These are phyloP conservation scores for Saturnispora mendoncae DNA, from an alignment of 805 yeast genomes.

Conservation along the genomic window DNA sequence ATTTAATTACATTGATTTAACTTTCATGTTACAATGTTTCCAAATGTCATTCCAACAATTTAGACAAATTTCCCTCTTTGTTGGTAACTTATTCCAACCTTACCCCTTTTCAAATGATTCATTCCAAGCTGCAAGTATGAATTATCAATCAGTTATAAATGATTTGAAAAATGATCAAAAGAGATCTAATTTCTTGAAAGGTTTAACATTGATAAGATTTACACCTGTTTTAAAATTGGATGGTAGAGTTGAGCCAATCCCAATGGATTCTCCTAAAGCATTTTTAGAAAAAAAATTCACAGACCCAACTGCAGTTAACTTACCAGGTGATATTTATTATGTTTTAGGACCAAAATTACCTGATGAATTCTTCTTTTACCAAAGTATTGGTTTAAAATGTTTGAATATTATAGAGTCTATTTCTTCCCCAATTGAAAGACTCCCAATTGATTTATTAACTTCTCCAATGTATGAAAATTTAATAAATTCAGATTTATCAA, in stretches of 20 bases:
- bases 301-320: constrained; percentile 19
- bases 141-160: too few species aligned
- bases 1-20: constrained; percentile 57
- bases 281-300: constrained; percentile 14
- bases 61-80: background rate
- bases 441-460: constrained; percentile 55
- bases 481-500: constrained; percentile 36
- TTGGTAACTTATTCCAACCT: background rate
- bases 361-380: constrained; percentile 74
- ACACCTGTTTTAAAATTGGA: constrained; percentile 64
- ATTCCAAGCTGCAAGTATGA: too few species aligned
- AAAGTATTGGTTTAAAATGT: constrained; percentile 65
- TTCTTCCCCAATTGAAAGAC: constrained; percentile 50
- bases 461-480: constrained; percentile 51
- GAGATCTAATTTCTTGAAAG: constrained; percentile 48
- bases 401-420: constrained; percentile 58
- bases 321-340: constrained; percentile 77
- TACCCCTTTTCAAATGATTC: background rate
- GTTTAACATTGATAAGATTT: constrained; percentile 56
- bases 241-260: constrained; percentile 60
- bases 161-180: constrained; percentile 35
- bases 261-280: constrained; percentile 17
- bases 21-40: constrained; percentile 22
- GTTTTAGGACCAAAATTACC: constrained; percentile 80
- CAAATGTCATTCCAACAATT: background rate